A percentile compares a stretch with the other conserved stretches of the same genome.
phyloP scores from a whole-genome alignment of 306 rosid species.

The Lupinus albus region DNA sequence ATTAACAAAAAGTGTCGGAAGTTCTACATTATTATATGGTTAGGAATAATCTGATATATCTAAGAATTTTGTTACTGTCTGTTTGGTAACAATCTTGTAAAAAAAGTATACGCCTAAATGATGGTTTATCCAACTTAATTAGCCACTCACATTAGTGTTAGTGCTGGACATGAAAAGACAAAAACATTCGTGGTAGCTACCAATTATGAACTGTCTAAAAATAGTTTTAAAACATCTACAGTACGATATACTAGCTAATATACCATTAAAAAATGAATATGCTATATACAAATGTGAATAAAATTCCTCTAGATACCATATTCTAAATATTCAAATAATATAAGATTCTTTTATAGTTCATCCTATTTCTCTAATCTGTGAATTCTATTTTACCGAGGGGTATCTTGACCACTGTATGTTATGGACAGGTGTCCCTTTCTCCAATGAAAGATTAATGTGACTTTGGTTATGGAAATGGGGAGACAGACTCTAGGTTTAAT shows the following conservation, averaged over 20 bases:
- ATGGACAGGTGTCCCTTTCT: slow-evolving; percentile 14
- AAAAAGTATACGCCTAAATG: neutral
- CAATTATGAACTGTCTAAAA: slow-evolving; percentile 31
- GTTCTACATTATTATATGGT: too few species aligned
- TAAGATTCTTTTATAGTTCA: too few species aligned
- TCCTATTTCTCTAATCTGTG: slow-evolving; percentile 28
- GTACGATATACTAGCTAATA: too few species aligned
- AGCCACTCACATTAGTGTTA: slow-evolving; percentile 28
- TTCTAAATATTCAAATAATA: too few species aligned
- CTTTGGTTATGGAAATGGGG: slow-evolving; percentile 28
- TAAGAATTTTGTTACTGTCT: too few species aligned
- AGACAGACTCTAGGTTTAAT: slow-evolving; percentile 31
- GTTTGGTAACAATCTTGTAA: too few species aligned
- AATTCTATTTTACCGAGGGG: slow-evolving; percentile 30
- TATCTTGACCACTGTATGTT: slow-evolving; percentile 43
- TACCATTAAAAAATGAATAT: too few species aligned
- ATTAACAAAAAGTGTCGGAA: too few species aligned
- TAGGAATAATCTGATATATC: too few species aligned
- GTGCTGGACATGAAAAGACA: slow-evolving; percentile 27
- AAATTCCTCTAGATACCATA: neutral
- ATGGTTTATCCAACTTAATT: slow-evolving; percentile 10
- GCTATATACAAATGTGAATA: neutral
- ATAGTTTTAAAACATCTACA: too few species aligned
- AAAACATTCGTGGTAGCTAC: neutral
- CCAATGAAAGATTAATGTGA: slow-evolving; percentile 20